Base-by-base conservation (phyloP, 31 red algal genomes). In the Asparagopsis taxiformis region DNA sequence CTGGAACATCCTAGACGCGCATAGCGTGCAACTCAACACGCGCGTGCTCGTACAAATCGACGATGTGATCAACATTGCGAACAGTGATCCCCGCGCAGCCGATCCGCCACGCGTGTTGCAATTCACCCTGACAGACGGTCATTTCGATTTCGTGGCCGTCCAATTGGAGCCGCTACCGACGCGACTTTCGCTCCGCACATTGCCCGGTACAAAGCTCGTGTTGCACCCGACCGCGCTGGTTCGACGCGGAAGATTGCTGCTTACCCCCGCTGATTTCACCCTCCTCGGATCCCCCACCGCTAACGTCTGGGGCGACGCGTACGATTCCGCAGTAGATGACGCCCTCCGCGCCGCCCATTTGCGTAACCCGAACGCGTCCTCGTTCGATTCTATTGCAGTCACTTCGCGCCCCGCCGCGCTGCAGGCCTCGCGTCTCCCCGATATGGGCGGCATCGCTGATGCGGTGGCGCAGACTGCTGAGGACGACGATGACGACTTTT, bases 401-500 rank as follows among this genome's bases (percentile, higher is more conserved):
- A 29, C 8, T 46, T 6, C 41, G 41, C 8, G 55, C 11, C 30
- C 30, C 11, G 33, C 31, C 22, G 20, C 25, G 3, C 1, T 25
- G 48, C 33, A 65, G 21, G 5, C 44, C 1, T 16, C 44, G n/a
- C 38, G 43, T 15, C 44, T 61, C 5, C 15, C 58, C 17, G 70
- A 75, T n/a, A 66, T 85, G 70, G 81, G 80, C 21, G 81, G 81
- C 25, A 85, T 85, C 31, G 68, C 81, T 6, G 70, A 85, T 51
- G 70, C 60, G 11, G 59, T 57, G 1, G 19, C 11, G 11, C 38
- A 72, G 13, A 9, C 68, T 2, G 54, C 51, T 11, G 69, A 74
- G 2, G 70, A 66, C 51, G 69, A 85, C 3, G 81, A 75, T 16
- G 70, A 74, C 32, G 68, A 66, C 15, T 84, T 84, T 55, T 84